Percentiles rank a stretch among this genome's conserved stretches.
Conservation (phyloP, 1,139 yeast species). For the Kodamaea suecica region DNA sequence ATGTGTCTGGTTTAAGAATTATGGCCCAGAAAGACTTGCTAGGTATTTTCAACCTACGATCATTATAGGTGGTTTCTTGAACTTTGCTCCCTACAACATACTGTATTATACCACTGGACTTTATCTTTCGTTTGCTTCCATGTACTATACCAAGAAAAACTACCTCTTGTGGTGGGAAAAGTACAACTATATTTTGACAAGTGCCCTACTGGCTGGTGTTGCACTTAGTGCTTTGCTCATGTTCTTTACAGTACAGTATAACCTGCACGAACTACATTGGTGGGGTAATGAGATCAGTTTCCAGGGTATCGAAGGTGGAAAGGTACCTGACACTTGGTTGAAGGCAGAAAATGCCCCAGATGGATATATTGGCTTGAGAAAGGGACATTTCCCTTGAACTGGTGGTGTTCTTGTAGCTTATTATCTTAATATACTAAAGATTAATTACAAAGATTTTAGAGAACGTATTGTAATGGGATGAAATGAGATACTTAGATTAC, state of each 20-base stretch:
- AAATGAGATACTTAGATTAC: too few relatives aligned
- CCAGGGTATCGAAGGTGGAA: slow-evolving; percentile 46
- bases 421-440: too few relatives aligned
- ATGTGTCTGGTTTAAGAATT: slow-evolving; percentile 38
- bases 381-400: slow-evolving; percentile 34
- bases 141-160: slow-evolving; percentile 48
- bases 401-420: too few relatives aligned
- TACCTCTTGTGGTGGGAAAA: slow-evolving; percentile 60
- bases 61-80: slow-evolving; percentile 44
- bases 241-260: slow-evolving; percentile 52
- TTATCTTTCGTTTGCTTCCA: slow-evolving; percentile 47
- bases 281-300: slow-evolving; percentile 55
- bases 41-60: slow-evolving; percentile 46
- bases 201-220: slow-evolving; percentile 58
- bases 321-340: slow-evolving; percentile 27
- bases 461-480: too few relatives aligned
- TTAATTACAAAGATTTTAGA: too few relatives aligned
- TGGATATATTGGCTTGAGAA: slow-evolving; percentile 44
- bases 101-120: slow-evolving; percentile 53
- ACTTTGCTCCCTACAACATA: slow-evolving; percentile 55
- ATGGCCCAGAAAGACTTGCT: slow-evolving; percentile 29
- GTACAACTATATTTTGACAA: slow-evolving; percentile 55
- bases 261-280: slow-evolving; percentile 43
- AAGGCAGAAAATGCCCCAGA: slow-evolving; percentile 35
- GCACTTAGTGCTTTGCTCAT: slow-evolving; percentile 56